These are phyloP conservation scores for Ophiostoma sp. DNA, from an alignment of 2,329 filamentous ascomycete species.

Conservation along the genomic window DNA sequence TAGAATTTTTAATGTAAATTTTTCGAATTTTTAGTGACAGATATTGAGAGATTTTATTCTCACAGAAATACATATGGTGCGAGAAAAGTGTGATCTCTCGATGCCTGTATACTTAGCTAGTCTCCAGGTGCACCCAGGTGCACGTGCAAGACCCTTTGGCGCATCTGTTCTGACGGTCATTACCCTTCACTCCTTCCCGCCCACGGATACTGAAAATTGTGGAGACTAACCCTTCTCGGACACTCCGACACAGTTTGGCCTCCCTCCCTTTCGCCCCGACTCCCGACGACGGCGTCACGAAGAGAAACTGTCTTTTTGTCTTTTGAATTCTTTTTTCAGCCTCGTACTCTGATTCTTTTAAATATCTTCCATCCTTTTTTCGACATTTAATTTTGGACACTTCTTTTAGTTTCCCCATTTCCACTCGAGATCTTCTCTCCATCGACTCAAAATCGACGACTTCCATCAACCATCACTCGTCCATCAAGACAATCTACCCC, in stretches of 20 bases:
- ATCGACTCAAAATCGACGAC: neutral
- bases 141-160: neutral
- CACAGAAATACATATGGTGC: neutral
- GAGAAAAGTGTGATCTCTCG: neutral
- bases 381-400: neutral
- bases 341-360: neutral
- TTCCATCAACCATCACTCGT: neutral
- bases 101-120: neutral
- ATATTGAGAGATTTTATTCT: neutral
- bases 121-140: too few species aligned
- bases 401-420: neutral
- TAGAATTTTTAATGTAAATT: too few species aligned
- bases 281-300: neutral
- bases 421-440: neutral
- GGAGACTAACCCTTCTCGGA: conserved; percentile 18
- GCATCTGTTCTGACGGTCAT: neutral
- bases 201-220: neutral
- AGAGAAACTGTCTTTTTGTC: neutral
- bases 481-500: neutral
- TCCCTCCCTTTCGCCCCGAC: neutral
- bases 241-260: conserved; percentile 25
- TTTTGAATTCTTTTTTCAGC: neutral
- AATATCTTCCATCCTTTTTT: neutral
- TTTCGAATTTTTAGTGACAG: too few species aligned
- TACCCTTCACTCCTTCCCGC: neutral